These are phyloP conservation scores for Pleurotus pulmonarius DNA, from an alignment of 768 basidiomycete genomes.

Conservation along the genomic window DNA sequence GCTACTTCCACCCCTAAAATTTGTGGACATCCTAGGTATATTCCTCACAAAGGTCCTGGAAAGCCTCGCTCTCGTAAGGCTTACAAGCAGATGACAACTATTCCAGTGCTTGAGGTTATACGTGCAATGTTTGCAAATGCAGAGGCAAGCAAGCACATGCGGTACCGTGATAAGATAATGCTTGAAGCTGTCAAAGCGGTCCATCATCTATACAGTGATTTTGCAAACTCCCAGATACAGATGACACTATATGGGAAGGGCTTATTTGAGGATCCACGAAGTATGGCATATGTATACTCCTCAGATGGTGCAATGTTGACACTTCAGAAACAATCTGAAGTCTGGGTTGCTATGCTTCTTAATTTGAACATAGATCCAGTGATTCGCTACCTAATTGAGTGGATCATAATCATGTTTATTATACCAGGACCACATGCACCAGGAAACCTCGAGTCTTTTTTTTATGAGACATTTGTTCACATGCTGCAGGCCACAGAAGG, in stretches of 20 bases:
- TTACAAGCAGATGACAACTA: no score
- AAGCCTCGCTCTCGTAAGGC: no score
- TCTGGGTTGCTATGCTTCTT: slow-evolving; percentile 19
- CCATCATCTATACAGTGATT: no score
- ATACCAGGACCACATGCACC: slow-evolving; percentile 24
- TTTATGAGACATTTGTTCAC: slow-evolving; percentile 22
- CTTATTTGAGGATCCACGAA: slow-evolving; percentile 19
- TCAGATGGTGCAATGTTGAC: slow-evolving; percentile 27
- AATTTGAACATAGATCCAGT: slow-evolving; percentile 17
- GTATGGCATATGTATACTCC: slow-evolving; percentile 19
- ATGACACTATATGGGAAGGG: background rate
- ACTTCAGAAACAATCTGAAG: slow-evolving; percentile 26
- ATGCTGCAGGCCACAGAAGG: slow-evolving; percentile 22
- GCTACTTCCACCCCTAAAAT: no score
- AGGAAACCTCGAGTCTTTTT: slow-evolving; percentile 22
- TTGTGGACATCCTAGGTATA: no score
- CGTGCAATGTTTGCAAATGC: no score
- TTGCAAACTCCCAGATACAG: background rate
- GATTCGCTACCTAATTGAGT: slow-evolving; percentile 14
- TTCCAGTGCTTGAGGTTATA: no score
- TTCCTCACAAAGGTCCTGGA: no score
- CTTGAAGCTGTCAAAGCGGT: no score
- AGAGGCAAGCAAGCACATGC: no score
- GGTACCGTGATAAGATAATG: no score
- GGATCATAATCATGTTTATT: slow-evolving; percentile 19